phyloP scores from a whole-genome alignment of 495 filamentous ascomycete genomes.

The Talaromyces stipitatus region DNA sequence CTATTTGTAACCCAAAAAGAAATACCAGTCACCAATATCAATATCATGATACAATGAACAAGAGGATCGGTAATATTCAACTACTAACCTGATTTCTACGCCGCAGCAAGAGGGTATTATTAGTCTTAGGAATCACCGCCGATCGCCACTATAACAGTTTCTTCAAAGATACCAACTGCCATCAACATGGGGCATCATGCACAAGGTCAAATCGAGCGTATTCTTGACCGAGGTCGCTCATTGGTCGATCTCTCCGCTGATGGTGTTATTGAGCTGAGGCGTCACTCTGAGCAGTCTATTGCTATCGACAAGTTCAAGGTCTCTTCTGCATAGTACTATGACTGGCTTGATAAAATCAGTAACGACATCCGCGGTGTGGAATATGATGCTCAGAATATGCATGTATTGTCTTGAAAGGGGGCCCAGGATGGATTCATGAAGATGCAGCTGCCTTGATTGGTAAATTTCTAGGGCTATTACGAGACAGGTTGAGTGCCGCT shows the following conservation, averaged over 20 bases:
- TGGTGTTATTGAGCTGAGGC: background rate
- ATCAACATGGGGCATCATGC: background rate
- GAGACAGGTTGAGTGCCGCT: background rate
- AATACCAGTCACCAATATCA: too few relatives aligned
- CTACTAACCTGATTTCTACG: too few relatives aligned
- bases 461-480: background rate
- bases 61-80: too few relatives aligned
- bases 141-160: too few relatives aligned
- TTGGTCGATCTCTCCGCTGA: background rate
- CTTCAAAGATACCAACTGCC: background rate
- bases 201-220: background rate
- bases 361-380: background rate
- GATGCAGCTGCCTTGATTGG: background rate
- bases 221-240: background rate
- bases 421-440: background rate
- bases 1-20: background rate
- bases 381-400: background rate
- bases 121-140: too few relatives aligned
- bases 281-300: background rate
- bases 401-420: background rate
- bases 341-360: constrained; percentile 2
- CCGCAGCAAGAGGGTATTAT: too few relatives aligned
- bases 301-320: background rate
- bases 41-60: too few relatives aligned
- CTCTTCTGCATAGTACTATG: background rate